Evolutionary conservation across 2,329 filamentous ascomycete genomes (phyloP).

Genomic region (Epichloe brachyelytri): DNA sequence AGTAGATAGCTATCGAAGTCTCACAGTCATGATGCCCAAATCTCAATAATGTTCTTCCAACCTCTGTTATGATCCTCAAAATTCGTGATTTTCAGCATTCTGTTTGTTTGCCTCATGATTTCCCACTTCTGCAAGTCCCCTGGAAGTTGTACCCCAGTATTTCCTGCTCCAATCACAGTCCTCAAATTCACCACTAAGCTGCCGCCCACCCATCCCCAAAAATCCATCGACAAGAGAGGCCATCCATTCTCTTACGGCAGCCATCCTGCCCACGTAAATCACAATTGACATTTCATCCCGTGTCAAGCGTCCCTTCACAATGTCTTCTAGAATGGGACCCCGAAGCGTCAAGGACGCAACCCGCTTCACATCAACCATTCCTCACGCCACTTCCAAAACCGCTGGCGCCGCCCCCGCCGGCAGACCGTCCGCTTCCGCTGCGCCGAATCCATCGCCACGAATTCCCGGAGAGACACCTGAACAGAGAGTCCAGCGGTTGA

Average conservation of each 20-base stretch:
- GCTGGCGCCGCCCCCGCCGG: slow-evolving; percentile 24
- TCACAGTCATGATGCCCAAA: too few relatives aligned
- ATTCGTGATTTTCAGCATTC: neutral
- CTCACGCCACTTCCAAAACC: slow-evolving; percentile 54
- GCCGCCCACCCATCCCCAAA: slow-evolving; percentile 11
- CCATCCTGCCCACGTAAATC: neutral
- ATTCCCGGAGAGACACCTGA: slow-evolving; percentile 47
- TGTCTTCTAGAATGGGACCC: slow-evolving; percentile 35
- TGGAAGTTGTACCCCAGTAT: slow-evolving; percentile 16
- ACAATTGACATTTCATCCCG: neutral
- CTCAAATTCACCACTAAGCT: slow-evolving; percentile 15
- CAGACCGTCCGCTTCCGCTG: slow-evolving; percentile 9
- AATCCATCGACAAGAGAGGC: slow-evolving; percentile 22
- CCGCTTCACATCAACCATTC: slow-evolving; percentile 44
- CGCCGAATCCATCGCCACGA: slow-evolving; percentile 16
- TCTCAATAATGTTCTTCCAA: too few relatives aligned
- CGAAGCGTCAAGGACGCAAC: slow-evolving; percentile 70
- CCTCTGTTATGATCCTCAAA: neutral
- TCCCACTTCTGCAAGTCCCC: neutral
- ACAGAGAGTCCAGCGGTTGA: slow-evolving; percentile 55
- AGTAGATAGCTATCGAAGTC: too few relatives aligned
- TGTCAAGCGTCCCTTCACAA: slow-evolving; percentile 8
- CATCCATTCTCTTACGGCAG: neutral
- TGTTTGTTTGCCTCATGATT: neutral
- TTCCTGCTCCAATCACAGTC: slow-evolving; percentile 22